These are phyloP conservation scores for Lactuca sativa DNA, from an alignment of 129 eudicot genomes.

Conservation along the genomic window DNA sequence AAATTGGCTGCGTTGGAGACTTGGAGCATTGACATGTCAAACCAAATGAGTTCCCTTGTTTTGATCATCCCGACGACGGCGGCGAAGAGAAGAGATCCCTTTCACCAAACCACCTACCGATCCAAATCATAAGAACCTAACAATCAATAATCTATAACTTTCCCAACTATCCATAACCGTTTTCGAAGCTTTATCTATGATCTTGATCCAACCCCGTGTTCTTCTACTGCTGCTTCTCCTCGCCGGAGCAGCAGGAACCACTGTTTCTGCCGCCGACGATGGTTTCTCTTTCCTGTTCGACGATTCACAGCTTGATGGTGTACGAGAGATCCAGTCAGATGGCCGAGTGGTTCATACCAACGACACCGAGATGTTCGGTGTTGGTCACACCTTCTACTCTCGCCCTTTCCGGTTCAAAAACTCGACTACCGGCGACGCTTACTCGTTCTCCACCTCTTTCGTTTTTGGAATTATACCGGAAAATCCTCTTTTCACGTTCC, in stretches of 20 bases:
- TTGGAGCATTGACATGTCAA: conserved; percentile 23
- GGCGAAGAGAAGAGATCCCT: background rate
- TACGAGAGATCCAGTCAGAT: conserved; percentile 29
- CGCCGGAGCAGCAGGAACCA: background rate
- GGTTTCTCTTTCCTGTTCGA: conserved; percentile 37
- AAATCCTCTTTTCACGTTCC: conserved; percentile 31
- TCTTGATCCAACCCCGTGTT: background rate
- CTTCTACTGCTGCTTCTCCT: conserved; percentile 11
- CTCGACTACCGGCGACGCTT: conserved; percentile 30
- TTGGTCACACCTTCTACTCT: conserved; percentile 53
- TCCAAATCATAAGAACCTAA: background rate
- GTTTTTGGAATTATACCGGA: conserved; percentile 51
- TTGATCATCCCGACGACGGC: conserved; percentile 1
- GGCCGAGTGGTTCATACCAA: conserved; percentile 32
- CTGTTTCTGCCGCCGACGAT: background rate
- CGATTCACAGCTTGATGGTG: conserved; percentile 40
- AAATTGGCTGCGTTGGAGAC: conserved; percentile 25
- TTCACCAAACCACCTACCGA: background rate
- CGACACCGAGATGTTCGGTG: conserved; percentile 21
- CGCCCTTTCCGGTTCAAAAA: conserved; percentile 39
- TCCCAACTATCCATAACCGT: background rate
- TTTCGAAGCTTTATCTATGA: conserved; percentile 15
- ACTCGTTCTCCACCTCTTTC: conserved; percentile 50
- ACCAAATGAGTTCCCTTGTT: background rate
- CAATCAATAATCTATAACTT: background rate